Evolutionary conservation across 2,329 filamentous ascomycete genomes (phyloP).

Genomic region (Ophiosphaerella korrae): DNA sequence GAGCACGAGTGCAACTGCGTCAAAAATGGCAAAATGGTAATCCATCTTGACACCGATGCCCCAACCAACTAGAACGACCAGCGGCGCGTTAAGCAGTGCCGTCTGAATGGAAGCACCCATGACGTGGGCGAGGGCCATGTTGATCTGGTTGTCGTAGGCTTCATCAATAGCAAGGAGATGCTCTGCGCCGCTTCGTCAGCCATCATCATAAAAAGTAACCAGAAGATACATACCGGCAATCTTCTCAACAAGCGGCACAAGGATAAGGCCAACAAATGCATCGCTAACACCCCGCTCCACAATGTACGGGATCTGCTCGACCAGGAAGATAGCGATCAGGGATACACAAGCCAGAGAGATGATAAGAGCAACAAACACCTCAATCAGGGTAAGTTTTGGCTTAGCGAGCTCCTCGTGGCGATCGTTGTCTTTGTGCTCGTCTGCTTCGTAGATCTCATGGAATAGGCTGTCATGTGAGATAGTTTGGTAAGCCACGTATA

Average conservation of each 20-base stretch:
- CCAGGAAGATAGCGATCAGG: conserved; percentile 74
- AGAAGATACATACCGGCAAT: conserved; percentile 57
- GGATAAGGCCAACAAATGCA: conserved; percentile 71
- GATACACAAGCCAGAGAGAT: conserved; percentile 72
- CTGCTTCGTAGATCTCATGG: conserved; percentile 72
- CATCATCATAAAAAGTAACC: neutral
- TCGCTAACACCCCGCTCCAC: conserved; percentile 57
- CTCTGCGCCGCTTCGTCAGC: conserved; percentile 52
- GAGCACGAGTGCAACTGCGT: conserved; percentile 79
- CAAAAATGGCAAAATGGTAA: conserved; percentile 85
- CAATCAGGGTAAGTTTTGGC: conserved; percentile 74
- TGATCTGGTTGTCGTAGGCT: conserved; percentile 82
- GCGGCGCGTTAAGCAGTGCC: conserved; percentile 82
- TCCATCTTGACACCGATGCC: conserved; percentile 69
- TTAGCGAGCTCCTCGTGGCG: conserved; percentile 64
- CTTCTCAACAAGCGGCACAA: conserved; percentile 84
- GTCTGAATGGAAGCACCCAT: conserved; percentile 89
- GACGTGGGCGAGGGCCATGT: conserved; percentile 83
- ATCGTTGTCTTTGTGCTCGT: conserved; percentile 71
- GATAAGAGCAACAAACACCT: conserved; percentile 69
- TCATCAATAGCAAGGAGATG: conserved; percentile 85
- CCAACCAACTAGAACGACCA: conserved; percentile 86
- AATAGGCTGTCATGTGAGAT: conserved; percentile 78
- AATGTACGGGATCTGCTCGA: conserved; percentile 71
- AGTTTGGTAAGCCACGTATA: conserved; percentile 72